Evolutionary conservation across 1,139 yeast genomes (phyloP), one percentile per base, ranked within the genome.

Genomic region (Saccharomyces hybrid): DNA sequence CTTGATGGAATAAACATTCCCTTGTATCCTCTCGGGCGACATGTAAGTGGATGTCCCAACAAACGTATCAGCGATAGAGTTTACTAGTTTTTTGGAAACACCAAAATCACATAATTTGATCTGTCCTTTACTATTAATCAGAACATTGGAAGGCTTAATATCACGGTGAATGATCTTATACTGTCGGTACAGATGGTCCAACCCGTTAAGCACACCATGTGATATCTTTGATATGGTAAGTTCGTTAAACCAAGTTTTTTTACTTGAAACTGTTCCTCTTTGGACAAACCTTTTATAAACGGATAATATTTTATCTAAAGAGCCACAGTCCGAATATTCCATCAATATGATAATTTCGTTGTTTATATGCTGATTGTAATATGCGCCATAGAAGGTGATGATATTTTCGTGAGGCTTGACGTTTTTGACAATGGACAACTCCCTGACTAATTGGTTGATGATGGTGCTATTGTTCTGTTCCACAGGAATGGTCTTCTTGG

Each of bases 21-120:
- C 99, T 71, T 89, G 97, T 55, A 93, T 93, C 60, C 99, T 79
- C 67, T 93, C 99, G 0, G 99, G 99, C 1, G 96, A 89, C 99
- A 93, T 93, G 67, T 93, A 93, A 1, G 96, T 89, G 1, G 97
- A 89, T 0, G 99, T 93, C 1, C 99, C 99, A 9, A 93, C 98
- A 76, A 93, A 93, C 0, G 98, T 93, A 63, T 93, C 97, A 0
- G 97, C 98, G 58, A 93, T 80, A 0, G 97, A 90, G 69, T 91
- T 90, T 56, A 89, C 88, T 56, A 93, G 77, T 68, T 90, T 96
- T 59, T 97, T 82, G 44, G 91, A 83, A 6, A 93, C 99, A 11
- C 99, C 98, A 73, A 91, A 91, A 71, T 91, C 98, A 71, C 96
- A 88, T 31, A 89, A 76, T 68, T 88, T 89, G 63, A 89, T 83